Base-by-base conservation (phyloP, 73 alveolate genomes). In the Breviolum minutum region DNA sequence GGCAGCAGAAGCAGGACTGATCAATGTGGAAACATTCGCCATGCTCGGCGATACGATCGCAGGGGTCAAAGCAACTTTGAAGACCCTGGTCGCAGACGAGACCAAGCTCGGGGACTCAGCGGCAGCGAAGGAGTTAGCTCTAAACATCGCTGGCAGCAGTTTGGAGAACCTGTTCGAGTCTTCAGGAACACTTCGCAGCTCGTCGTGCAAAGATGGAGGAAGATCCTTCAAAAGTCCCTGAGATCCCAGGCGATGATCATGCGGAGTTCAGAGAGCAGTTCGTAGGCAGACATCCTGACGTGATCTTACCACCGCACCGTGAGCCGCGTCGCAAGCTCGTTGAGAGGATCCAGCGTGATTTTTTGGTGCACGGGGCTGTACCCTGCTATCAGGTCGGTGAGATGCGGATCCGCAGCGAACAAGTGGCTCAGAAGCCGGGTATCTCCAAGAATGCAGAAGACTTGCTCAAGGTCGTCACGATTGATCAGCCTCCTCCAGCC, bases 401-500 rank as follows among this genome's bases (percentile, higher is more conserved):
- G 64, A 87, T 87, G 69, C 95, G 95, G 69, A 63, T 66, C 14
- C 95, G n/a, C n/a, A n/a, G n/a, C n/a, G n/a, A n/a, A n/a, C n/a
- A n/a, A n/a, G n/a, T n/a, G n/a, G n/a, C n/a, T n/a, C n/a, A n/a
- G n/a, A n/a, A n/a, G n/a, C n/a, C n/a, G n/a, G n/a, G n/a, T n/a
- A n/a, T n/a, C n/a, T n/a, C n/a, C n/a, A n/a, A n/a, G n/a, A n/a
- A n/a, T n/a, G n/a, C n/a, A n/a, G n/a, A n/a, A n/a, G n/a, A n/a
- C n/a, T n/a, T n/a, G n/a, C n/a, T n/a, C n/a, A n/a, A n/a, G 94
- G 24, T n/a, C n/a, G n/a, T n/a, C n/a, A n/a, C n/a, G n/a, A n/a
- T n/a, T n/a, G n/a, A n/a, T n/a, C n/a, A n/a, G n/a, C n/a, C n/a
- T n/a, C n/a, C n/a, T n/a, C n/a, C n/a, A n/a, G n/a, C n/a, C n/a